phyloP scores from a whole-genome alignment of 305 asterid genomes.

The Coffea humblotiana region DNA sequence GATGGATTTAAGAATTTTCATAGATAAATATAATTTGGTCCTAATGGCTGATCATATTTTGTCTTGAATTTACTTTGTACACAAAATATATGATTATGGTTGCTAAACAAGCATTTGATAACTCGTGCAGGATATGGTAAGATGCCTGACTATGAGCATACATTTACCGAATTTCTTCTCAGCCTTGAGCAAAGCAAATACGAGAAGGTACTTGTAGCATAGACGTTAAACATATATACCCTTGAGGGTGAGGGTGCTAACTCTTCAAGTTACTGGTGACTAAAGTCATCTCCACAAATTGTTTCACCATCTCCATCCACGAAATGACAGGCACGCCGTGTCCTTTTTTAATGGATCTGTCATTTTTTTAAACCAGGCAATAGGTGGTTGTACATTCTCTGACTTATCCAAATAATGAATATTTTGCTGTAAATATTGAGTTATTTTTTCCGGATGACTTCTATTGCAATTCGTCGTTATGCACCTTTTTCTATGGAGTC shows the following conservation, averaged over 20 bases:
- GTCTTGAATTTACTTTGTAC: not conserved
- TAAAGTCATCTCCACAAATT: not conserved
- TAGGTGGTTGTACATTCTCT: not conserved
- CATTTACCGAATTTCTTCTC: slow-evolving; percentile 85
- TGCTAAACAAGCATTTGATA: not conserved
- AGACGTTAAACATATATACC: not conserved
- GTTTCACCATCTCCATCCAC: not conserved
- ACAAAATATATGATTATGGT: not conserved
- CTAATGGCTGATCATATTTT: not conserved
- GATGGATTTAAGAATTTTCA: not conserved
- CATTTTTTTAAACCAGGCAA: not conserved
- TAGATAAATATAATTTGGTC: not conserved
- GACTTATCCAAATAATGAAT: not conserved
- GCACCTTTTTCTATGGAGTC: not conserved
- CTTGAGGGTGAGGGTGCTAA: not conserved
- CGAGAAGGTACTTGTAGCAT: slow-evolving; percentile 5
- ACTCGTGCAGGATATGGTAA: slow-evolving; percentile 76
- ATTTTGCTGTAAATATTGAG: not conserved
- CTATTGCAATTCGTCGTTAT: not conserved
- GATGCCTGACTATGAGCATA: slow-evolving; percentile 88
- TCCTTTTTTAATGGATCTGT: not conserved
- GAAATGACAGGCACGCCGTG: not conserved
- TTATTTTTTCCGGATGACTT: not conserved
- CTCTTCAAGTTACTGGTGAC: not conserved
- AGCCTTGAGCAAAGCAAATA: slow-evolving; percentile 53